phyloP scores from a whole-genome alignment of 805 yeast genomes.

The Myxozyma neglecta region DNA sequence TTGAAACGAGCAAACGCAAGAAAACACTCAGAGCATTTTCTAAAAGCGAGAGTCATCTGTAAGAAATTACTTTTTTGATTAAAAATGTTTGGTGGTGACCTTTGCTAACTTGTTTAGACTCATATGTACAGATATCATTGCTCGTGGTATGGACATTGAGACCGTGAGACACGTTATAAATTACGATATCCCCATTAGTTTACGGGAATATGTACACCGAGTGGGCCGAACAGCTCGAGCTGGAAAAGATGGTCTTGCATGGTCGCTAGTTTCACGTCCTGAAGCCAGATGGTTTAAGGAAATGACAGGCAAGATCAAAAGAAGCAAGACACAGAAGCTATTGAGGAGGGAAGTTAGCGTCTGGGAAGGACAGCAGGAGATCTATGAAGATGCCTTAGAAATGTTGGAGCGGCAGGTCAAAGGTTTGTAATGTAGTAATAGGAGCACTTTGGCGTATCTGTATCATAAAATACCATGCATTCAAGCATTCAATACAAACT shows the following conservation, averaged over 20 bases:
- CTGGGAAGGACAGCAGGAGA: slow-evolving; percentile 42
- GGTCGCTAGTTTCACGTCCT: slow-evolving; percentile 74
- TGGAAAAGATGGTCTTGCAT: slow-evolving; percentile 70
- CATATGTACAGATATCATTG: slow-evolving; percentile 83
- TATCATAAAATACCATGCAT: background rate
- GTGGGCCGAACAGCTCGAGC: slow-evolving; percentile 99
- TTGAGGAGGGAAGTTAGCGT: slow-evolving; percentile 35
- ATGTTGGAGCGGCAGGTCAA: slow-evolving; percentile 47
- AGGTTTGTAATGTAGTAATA: background rate
- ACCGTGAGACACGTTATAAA: slow-evolving; percentile 75
- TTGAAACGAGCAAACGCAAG: slow-evolving; percentile 48
- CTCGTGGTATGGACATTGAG: slow-evolving; percentile 89
- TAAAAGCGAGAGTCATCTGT: slow-evolving; percentile 51
- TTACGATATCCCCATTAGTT: slow-evolving; percentile 84
- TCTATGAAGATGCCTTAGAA: slow-evolving; percentile 49
- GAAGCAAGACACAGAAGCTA: slow-evolving; percentile 35
- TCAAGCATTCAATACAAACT: background rate
- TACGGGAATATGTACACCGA: slow-evolving; percentile 92
- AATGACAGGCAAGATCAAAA: slow-evolving; percentile 29
- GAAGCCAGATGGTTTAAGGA: slow-evolving; percentile 56
- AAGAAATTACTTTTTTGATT: background rate
- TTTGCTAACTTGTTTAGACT: slow-evolving; percentile 22
- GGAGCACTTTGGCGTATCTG: background rate
- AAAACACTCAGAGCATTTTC: slow-evolving; percentile 62
- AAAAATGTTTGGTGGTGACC: background rate